phyloP scores from a whole-genome alignment of 2,329 filamentous ascomycete species.

The Alternaria atra region DNA sequence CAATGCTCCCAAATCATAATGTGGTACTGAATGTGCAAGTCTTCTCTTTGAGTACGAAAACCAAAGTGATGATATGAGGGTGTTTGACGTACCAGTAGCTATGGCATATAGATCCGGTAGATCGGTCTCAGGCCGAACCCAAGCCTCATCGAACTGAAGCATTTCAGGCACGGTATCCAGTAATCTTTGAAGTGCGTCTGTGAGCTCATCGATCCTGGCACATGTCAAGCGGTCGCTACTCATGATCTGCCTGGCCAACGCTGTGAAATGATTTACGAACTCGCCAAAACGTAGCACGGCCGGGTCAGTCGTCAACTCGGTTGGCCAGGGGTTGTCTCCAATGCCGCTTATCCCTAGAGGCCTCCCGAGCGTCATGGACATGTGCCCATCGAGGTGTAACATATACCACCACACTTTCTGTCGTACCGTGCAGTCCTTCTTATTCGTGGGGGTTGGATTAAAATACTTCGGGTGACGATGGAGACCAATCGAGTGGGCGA shows the following conservation, averaged over 20 bases:
- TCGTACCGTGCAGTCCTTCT: constrained; percentile 54
- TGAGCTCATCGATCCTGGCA: constrained; percentile 58
- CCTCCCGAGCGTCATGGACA: constrained; percentile 60
- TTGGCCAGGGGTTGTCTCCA: constrained; percentile 59
- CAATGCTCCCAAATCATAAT: not conserved
- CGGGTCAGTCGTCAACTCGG: constrained; percentile 56
- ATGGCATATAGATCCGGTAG: constrained; percentile 57
- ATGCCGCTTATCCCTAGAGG: constrained; percentile 60
- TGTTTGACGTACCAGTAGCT: constrained; percentile 53
- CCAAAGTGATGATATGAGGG: not conserved
- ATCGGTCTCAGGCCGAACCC: constrained; percentile 50
- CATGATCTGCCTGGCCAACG: constrained; percentile 59
- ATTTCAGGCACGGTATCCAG: constrained; percentile 59
- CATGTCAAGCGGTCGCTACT: constrained; percentile 55
- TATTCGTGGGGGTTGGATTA: constrained; percentile 52
- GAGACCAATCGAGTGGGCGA: constrained; percentile 60
- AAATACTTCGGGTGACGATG: constrained; percentile 60
- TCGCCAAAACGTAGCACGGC: constrained; percentile 56
- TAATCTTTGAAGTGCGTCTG: constrained; percentile 54
- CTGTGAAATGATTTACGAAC: constrained; percentile 58
- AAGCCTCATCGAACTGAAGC: constrained; percentile 58
- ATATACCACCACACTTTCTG: constrained; percentile 63
- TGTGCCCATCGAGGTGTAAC: constrained; percentile 62
- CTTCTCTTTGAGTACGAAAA: not conserved
- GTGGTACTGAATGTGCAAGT: not conserved